Conservation (phyloP, 2,329 filamentous ascomycete genomes). For the Ascochyta clinopodiicola region DNA sequence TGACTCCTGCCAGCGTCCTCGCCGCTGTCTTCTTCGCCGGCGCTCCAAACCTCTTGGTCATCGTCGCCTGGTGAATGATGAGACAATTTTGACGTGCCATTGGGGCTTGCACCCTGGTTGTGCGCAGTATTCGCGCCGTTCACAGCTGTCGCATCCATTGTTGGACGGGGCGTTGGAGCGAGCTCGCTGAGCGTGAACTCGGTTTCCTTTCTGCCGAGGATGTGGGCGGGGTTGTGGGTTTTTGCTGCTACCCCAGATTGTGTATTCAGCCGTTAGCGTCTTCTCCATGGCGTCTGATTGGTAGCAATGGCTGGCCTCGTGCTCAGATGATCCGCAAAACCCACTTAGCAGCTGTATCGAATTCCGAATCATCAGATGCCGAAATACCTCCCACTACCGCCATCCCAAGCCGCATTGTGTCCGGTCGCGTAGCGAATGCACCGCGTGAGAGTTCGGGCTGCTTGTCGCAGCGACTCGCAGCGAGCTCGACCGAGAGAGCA, state of each 20-base stretch:
- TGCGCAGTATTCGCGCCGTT: constrained; percentile 27
- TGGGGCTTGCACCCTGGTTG: constrained; percentile 41
- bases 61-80: constrained; percentile 45
- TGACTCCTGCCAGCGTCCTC: constrained; percentile 47
- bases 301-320: constrained; percentile 2
- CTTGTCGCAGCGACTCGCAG: constrained; percentile 27
- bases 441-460: constrained; percentile 6
- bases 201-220: constrained; percentile 21
- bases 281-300: constrained; percentile 24
- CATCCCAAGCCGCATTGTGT: background rate
- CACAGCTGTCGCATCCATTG: constrained; percentile 39
- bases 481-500: constrained; percentile 42
- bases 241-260: constrained; percentile 34
- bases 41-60: constrained; percentile 44
- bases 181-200: constrained; percentile 29
- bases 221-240: constrained; percentile 26
- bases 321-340: constrained; percentile 16
- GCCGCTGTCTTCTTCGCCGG: constrained; percentile 49
- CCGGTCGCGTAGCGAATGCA: constrained; percentile 9
- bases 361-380: constrained; percentile 10
- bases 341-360: constrained; percentile 13
- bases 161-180: constrained; percentile 29
- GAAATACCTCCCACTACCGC: constrained; percentile 9
- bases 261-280: constrained; percentile 17
- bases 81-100: constrained; percentile 39